phyloP scores from a whole-genome alignment of 768 basidiomycete genomes.

The Solioccasus polychromus region DNA sequence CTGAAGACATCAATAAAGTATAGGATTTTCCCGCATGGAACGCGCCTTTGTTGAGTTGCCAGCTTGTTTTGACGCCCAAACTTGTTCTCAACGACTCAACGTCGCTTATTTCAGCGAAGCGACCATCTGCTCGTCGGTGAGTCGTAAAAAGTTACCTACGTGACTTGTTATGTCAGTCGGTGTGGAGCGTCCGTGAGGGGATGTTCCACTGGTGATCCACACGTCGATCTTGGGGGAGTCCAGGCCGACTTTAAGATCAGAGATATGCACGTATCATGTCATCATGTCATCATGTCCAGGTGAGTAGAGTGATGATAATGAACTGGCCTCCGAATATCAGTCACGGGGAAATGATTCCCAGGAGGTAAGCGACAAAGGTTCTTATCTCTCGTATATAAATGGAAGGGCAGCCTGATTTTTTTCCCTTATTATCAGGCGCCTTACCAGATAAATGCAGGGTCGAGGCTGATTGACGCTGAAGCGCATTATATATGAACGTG shows the following conservation, averaged over 20 bases:
- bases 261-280: background rate
- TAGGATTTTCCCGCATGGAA: too few species aligned
- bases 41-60: too few species aligned
- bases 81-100: too few species aligned
- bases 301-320: background rate
- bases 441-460: background rate
- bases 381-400: slow-evolving; percentile 1
- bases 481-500: background rate
- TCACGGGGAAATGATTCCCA: background rate
- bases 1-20: too few species aligned
- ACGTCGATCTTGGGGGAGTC: background rate
- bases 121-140: too few species aligned
- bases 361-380: slow-evolving; percentile 8
- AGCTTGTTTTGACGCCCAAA: too few species aligned
- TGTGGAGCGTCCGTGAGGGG: background rate
- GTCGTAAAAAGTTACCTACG: too few species aligned
- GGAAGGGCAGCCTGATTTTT: background rate
- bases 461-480: background rate
- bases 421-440: background rate
- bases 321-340: background rate
- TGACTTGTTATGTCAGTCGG: background rate
- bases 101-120: too few species aligned
- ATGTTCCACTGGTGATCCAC: background rate
- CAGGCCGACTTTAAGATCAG: background rate
- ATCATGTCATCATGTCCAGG: background rate